phyloP scores from a whole-genome alignment of 441 rosid species.

The Biscutella laevigata region DNA sequence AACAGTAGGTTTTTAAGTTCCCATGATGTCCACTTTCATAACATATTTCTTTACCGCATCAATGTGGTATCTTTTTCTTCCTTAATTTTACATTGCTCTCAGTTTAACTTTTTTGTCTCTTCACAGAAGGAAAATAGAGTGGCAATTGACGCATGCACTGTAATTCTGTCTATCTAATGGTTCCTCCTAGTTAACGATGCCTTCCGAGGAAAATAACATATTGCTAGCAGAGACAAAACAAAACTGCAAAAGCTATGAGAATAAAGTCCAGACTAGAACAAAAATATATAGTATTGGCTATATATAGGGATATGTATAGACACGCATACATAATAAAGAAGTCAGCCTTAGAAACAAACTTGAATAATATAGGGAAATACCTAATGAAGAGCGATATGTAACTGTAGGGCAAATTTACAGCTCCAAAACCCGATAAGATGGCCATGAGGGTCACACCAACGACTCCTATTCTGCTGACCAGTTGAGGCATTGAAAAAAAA shows the following conservation, averaged over 20 bases:
- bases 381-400: constrained; percentile 95
- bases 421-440: constrained; percentile 95
- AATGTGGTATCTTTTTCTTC: not conserved
- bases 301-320: too few species aligned
- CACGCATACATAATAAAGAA: too few species aligned
- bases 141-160: not conserved
- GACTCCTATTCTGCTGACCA: constrained; percentile 97
- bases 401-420: constrained; percentile 95
- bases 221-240: not conserved
- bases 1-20: not conserved
- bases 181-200: not conserved
- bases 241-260: not conserved
- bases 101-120: not conserved
- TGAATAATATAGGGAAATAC: constrained; percentile 24
- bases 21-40: not conserved
- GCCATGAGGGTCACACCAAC: constrained; percentile 99
- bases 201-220: not conserved
- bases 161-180: not conserved
- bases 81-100: not conserved
- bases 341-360: too few species aligned
- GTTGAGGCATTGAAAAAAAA: constrained; percentile 90
- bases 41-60: not conserved
- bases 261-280: constrained; percentile 2
- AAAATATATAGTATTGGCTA: too few species aligned
- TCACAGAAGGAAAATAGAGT: not conserved